Evolutionary conservation across 768 basidiomycete genomes (phyloP).

Genomic region (Lactifluus volemus): DNA sequence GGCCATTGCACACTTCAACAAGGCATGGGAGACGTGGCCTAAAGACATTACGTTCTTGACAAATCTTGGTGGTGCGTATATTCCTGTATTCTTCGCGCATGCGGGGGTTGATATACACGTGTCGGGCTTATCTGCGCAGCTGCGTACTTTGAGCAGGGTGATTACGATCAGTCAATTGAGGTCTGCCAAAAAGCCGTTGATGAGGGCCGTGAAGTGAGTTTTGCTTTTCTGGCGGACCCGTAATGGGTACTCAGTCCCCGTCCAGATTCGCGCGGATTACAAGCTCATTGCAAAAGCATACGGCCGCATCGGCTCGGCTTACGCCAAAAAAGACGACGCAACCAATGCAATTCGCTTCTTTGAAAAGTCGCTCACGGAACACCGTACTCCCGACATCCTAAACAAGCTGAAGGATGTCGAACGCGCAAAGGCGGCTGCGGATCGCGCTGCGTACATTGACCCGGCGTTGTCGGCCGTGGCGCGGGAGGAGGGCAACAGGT

Average conservation of each 20-base stretch:
- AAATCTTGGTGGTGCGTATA: conserved; percentile 65
- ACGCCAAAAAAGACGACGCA: conserved; percentile 72
- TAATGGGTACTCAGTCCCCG: background rate
- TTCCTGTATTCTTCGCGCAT: background rate
- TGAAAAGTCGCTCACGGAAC: conserved; percentile 91
- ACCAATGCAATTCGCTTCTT: conserved; percentile 79
- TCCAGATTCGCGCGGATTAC: conserved; percentile 80
- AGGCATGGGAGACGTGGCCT: conserved; percentile 90
- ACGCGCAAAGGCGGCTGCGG: conserved; percentile 65
- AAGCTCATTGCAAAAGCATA: conserved; percentile 93
- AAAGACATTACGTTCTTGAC: conserved; percentile 92
- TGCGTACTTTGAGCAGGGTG: conserved; percentile 87
- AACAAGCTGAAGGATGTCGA: conserved; percentile 84
- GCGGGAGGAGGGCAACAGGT: conserved; percentile 85
- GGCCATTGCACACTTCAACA: conserved; percentile 66
- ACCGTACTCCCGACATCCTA: conserved; percentile 89
- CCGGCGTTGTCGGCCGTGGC: conserved; percentile 74
- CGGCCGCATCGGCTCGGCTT: conserved; percentile 82
- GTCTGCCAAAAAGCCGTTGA: conserved; percentile 95
- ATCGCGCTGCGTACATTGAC: conserved; percentile 79
- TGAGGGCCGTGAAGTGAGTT: conserved; percentile 69
- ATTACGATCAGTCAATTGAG: conserved; percentile 87
- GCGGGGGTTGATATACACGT: conserved; percentile 1
- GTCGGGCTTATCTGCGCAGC: conserved; percentile 37
- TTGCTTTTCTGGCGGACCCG: background rate